Percentiles rank a stretch among this genome's conserved stretches.
phyloP scores from a whole-genome alignment of 768 basidiomycete species.

The Kwoniella mangroviensis region DNA sequence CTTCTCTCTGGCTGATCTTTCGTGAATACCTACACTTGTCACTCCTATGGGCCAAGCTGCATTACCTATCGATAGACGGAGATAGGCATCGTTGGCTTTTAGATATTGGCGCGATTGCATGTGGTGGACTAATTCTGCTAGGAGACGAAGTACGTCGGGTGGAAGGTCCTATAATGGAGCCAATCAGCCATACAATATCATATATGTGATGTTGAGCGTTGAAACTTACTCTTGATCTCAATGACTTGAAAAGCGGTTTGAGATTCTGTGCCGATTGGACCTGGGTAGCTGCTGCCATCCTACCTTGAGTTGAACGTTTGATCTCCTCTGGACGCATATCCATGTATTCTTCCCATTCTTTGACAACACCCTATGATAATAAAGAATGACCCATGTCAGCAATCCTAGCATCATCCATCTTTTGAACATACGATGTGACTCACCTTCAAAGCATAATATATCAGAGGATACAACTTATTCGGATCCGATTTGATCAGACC shows the following conservation, averaged over 20 bases:
- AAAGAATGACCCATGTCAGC: neutral
- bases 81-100: constrained; percentile 92
- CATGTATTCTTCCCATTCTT: constrained; percentile 97
- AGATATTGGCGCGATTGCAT: constrained; percentile 98
- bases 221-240: constrained; percentile 78
- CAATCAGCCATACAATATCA: neutral
- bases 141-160: constrained; percentile 77
- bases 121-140: constrained; percentile 91
- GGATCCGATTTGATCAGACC: constrained; percentile 83
- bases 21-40: constrained; percentile 99
- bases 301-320: constrained; percentile 87
- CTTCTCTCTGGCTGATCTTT: constrained; percentile 95
- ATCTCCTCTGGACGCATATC: constrained; percentile 87
- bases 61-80: constrained; percentile 95
- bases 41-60: constrained; percentile 99
- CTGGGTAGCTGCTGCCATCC: constrained; percentile 91
- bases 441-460: constrained; percentile 89
- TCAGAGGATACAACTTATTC: constrained; percentile 93
- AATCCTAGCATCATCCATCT: no score
- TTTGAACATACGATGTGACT: constrained; percentile 7
- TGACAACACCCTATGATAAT: constrained; percentile 66
- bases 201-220: constrained; percentile 4
- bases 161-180: constrained; percentile 66
- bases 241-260: constrained; percentile 90
- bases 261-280: constrained; percentile 94